phyloP scores from a whole-genome alignment of 225 moss, liverwort and hornwort genomes.

The Asterella californica region DNA sequence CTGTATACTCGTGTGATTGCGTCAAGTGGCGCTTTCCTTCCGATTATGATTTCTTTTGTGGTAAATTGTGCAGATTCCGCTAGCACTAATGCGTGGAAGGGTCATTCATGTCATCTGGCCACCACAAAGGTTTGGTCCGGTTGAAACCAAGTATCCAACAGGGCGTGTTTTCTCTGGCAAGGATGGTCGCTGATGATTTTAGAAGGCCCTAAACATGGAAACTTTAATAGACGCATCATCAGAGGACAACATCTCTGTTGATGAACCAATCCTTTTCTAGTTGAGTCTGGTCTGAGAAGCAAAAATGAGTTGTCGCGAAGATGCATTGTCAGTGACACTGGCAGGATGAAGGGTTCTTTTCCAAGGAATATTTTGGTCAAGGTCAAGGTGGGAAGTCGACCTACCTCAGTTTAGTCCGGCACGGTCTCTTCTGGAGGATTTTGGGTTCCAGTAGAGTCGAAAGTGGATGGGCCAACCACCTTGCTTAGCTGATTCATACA shows the following conservation, averaged over 20 bases:
- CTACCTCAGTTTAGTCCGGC: no score
- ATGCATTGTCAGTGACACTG: background rate
- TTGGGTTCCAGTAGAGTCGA: no score
- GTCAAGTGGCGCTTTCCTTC: background rate
- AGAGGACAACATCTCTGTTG: background rate
- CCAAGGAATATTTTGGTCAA: no score
- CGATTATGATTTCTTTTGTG: background rate
- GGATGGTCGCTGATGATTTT: conserved; percentile 28
- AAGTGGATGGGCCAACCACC: no score
- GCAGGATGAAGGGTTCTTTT: background rate
- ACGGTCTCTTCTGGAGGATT: no score
- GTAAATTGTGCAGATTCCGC: conserved; percentile 64
- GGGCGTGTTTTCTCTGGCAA: conserved; percentile 78
- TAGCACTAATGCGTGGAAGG: conserved; percentile 89
- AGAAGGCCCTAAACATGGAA: background rate
- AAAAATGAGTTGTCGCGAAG: background rate
- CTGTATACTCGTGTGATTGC: background rate
- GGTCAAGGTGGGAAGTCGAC: no score
- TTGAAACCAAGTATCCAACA: conserved; percentile 66
- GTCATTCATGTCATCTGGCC: conserved; percentile 97
- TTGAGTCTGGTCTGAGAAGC: background rate
- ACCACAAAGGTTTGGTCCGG: conserved; percentile 78
- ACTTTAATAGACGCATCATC: background rate
- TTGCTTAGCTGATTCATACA: no score
- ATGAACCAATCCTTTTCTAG: background rate